Conservation (phyloP, 2,329 filamentous ascomycete genomes). For the Rutstroemia sp. region DNA sequence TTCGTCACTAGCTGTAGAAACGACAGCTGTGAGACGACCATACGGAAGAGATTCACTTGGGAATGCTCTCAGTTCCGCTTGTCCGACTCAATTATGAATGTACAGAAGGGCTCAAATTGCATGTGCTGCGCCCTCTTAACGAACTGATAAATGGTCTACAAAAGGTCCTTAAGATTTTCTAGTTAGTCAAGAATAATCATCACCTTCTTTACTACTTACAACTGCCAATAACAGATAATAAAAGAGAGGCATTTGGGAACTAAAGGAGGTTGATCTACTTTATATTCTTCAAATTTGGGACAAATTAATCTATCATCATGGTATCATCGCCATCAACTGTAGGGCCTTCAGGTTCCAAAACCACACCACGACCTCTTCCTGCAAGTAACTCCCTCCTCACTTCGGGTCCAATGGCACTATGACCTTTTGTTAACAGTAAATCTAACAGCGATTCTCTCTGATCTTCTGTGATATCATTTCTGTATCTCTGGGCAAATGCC, state of each 20-base stretch:
- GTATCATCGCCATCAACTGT: conserved; percentile 76
- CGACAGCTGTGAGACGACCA: too few species aligned
- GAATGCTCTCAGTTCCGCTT: too few species aligned
- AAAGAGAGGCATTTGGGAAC: background rate
- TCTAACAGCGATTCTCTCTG: conserved; percentile 88
- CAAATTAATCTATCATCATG: conserved; percentile 59
- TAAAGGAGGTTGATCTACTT: background rate
- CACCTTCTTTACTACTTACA: background rate
- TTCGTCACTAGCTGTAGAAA: background rate
- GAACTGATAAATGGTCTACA: too few species aligned
- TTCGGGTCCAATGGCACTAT: conserved; percentile 84
- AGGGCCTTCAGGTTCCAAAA: conserved; percentile 49
- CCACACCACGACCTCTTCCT: conserved; percentile 75
- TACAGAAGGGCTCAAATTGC: too few species aligned
- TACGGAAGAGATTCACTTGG: too few species aligned
- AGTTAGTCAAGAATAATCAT: too few species aligned
- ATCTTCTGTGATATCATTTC: conserved; percentile 93
- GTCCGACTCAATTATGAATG: too few species aligned
- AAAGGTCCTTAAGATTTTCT: too few species aligned
- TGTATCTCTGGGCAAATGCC: conserved; percentile 88
- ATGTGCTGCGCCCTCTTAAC: too few species aligned
- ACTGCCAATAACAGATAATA: background rate
- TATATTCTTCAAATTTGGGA: background rate
- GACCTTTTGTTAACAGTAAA: conserved; percentile 74
- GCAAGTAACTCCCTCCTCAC: conserved; percentile 82